These are phyloP conservation scores for Ophiostoma quercus DNA, from an alignment of 2,329 filamentous ascomycete genomes.

Conservation along the genomic window DNA sequence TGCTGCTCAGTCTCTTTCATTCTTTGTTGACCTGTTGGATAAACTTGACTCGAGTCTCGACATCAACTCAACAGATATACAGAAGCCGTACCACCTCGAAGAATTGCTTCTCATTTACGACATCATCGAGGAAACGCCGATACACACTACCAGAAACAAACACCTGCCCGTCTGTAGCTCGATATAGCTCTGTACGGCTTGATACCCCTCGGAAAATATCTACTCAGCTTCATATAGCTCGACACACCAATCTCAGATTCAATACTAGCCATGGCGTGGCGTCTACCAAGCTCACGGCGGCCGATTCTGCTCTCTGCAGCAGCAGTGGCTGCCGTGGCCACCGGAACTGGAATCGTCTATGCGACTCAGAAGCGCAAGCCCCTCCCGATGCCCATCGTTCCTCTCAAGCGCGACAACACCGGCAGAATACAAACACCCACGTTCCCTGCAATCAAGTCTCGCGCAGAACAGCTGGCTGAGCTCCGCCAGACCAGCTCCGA, in stretches of 20 bases:
- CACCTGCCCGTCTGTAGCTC: not conserved
- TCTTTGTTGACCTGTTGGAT: not conserved
- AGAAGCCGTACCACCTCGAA: not conserved
- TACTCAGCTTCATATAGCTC: not conserved
- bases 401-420: conserved; percentile 20
- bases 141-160: not conserved
- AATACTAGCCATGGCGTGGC: conserved; percentile 19
- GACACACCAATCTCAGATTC: not conserved
- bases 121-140: not conserved
- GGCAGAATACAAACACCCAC: conserved; percentile 22
- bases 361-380: not conserved
- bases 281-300: conserved; percentile 17
- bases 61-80: not conserved
- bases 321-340: conserved; percentile 20
- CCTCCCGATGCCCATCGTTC: conserved; percentile 18
- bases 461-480: conserved; percentile 22
- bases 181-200: not conserved
- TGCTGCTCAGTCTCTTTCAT: not conserved
- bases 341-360: conserved; percentile 16
- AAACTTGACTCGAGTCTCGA: not conserved
- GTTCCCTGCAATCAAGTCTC: conserved; percentile 18
- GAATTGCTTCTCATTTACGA: not conserved
- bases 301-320: conserved; percentile 21
- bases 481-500: conserved; percentile 4
- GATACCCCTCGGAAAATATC: not conserved